Conservation (phyloP, 1,284 basidiomycete species). For the Ustilago vetiveriae region DNA sequence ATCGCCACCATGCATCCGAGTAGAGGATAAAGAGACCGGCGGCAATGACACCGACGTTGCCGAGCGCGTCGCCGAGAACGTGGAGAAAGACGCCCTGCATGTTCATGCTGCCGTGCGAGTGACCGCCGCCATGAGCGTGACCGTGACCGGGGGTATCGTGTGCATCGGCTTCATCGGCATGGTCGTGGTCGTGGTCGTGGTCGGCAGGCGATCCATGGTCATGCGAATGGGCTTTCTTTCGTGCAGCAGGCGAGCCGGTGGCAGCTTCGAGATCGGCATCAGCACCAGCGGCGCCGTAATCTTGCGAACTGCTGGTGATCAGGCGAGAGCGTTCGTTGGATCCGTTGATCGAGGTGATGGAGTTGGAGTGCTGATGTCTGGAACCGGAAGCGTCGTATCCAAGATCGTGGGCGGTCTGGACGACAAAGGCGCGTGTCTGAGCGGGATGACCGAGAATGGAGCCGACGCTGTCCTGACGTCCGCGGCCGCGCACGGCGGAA, state of each 20-base stretch:
- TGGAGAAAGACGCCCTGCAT: slow-evolving; percentile 94
- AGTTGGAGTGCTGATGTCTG: slow-evolving; percentile 34
- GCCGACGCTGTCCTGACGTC: slow-evolving; percentile 45
- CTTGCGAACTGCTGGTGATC: slow-evolving; percentile 26
- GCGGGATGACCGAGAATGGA: slow-evolving; percentile 83
- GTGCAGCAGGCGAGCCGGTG: slow-evolving; percentile 22
- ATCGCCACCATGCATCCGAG: slow-evolving; percentile 68
- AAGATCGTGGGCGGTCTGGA: slow-evolving; percentile 85
- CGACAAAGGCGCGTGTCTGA: slow-evolving; percentile 84
- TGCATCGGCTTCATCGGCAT: slow-evolving; percentile 49
- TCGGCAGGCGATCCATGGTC: slow-evolving; percentile 31
- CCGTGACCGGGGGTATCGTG: slow-evolving; percentile 67
- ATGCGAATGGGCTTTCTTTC: slow-evolving; percentile 48
- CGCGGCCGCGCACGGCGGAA: slow-evolving; percentile 21
- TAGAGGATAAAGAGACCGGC: slow-evolving; percentile 76
- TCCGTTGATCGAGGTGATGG: slow-evolving; percentile 22
- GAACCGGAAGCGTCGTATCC: slow-evolving; percentile 55
- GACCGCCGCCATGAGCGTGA: slow-evolving; percentile 72
- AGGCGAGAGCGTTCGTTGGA: slow-evolving; percentile 21
- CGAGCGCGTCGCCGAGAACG: slow-evolving; percentile 90
- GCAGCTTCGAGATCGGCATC: slow-evolving; percentile 49
- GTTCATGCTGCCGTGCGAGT: slow-evolving; percentile 82
- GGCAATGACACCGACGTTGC: slow-evolving; percentile 96
- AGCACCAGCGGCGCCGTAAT: slow-evolving; percentile 42
- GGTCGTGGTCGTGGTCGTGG: slow-evolving; percentile 44